phyloP scores from a whole-genome alignment of 2,329 filamentous ascomycete species.

The Sporothrix mexicana region DNA sequence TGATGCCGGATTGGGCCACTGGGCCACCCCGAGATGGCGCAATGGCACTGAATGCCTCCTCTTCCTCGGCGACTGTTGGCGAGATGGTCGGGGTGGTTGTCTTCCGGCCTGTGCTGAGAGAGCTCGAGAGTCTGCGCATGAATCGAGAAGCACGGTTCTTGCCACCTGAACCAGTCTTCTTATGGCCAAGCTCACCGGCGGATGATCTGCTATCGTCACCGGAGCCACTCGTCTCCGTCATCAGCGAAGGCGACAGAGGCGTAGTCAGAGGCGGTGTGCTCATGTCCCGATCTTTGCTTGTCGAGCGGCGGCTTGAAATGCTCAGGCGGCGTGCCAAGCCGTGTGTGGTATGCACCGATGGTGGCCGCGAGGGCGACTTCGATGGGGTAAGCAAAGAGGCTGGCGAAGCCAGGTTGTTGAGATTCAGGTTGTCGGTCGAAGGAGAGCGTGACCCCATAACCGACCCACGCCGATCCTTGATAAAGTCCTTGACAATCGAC shows the following conservation, averaged over 20 bases:
- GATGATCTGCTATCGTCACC: conserved; percentile 54
- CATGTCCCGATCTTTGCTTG: conserved; percentile 51
- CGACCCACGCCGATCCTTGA: conserved; percentile 63
- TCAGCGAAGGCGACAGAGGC: conserved; percentile 49
- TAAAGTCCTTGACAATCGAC: conserved; percentile 64
- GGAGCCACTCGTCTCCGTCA: conserved; percentile 52
- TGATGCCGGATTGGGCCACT: conserved; percentile 50
- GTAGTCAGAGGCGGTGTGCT: conserved; percentile 32
- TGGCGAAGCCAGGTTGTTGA: conserved; percentile 39
- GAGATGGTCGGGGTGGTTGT: conserved; percentile 54
- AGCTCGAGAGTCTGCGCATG: conserved; percentile 64
- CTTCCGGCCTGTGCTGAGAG: conserved; percentile 57
- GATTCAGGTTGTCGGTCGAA: conserved; percentile 52
- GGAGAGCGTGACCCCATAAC: conserved; percentile 52
- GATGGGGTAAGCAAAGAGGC: conserved; percentile 43
- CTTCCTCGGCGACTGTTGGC: conserved; percentile 59
- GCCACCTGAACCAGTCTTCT: conserved; percentile 44
- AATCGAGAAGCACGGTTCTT: conserved; percentile 61
- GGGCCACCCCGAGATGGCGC: conserved; percentile 31
- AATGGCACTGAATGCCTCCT: conserved; percentile 42
- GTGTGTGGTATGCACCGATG: conserved; percentile 55
- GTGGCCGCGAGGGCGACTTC: conserved; percentile 55
- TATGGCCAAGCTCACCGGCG: conserved; percentile 45
- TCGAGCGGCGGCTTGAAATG: conserved; percentile 65
- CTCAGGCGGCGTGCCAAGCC: conserved; percentile 66